Percentiles rank a stretch among this genome's conserved stretches.
Conservation (phyloP, 208 protist species). For the Trypanosoma lewisi region DNA sequence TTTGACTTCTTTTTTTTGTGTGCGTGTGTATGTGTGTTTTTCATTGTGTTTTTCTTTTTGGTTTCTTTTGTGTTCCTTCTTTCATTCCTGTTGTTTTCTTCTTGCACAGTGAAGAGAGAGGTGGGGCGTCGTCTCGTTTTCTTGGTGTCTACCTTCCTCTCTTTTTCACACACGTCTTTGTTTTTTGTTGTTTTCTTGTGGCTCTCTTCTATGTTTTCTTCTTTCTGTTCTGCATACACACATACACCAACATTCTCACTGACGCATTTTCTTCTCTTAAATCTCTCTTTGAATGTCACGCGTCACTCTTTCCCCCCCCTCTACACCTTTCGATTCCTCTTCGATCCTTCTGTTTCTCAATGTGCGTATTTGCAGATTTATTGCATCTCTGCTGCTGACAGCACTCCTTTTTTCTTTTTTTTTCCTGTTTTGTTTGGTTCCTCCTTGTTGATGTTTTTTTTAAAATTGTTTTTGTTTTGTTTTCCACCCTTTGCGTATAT, state of each 20-base stretch:
- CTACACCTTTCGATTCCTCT: not conserved
- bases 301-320: not conserved
- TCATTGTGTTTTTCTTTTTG: constrained; percentile 14
- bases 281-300: too few species aligned
- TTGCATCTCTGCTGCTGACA: not conserved
- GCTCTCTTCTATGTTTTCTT: too few species aligned
- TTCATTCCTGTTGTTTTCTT: too few species aligned
- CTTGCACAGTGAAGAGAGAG: not conserved
- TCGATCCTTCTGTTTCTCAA: too few species aligned
- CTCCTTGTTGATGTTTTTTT: constrained; percentile 3
- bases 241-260: too few species aligned
- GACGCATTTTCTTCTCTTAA: too few species aligned
- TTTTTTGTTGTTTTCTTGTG: too few species aligned
- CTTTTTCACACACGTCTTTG: too few species aligned
- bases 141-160: too few species aligned
- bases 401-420: not conserved
- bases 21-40: constrained; percentile 9
- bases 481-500: not conserved
- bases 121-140: not conserved
- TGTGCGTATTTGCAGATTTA: not conserved
- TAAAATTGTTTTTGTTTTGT: constrained; percentile 4
- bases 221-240: too few species aligned
- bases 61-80: constrained; percentile 1
- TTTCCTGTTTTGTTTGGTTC: not conserved
- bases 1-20: constrained; percentile 5